phyloP scores from a whole-genome alignment of 1,139 yeast genomes.

The Yamadazyma songkhlaensis region DNA sequence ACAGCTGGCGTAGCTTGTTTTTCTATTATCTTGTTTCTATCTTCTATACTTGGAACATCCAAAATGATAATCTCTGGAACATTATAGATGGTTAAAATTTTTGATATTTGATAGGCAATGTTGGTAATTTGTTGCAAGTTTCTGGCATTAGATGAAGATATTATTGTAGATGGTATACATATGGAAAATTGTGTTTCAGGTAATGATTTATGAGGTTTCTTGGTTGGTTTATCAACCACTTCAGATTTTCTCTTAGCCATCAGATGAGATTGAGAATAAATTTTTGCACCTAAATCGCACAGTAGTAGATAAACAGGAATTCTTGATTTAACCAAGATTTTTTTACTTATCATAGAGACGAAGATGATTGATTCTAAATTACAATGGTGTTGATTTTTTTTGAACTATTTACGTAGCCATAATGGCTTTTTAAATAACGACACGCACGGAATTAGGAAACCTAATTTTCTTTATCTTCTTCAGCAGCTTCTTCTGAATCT shows the following conservation, averaged over 20 bases:
- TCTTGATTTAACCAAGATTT: too few relatives aligned
- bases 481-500: slow-evolving; percentile 34
- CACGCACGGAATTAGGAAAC: too few relatives aligned
- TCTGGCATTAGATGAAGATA: slow-evolving; percentile 50
- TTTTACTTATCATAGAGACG: too few relatives aligned
- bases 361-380: too few relatives aligned
- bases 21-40: slow-evolving; percentile 15
- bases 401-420: slow-evolving; percentile 1
- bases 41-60: slow-evolving; percentile 37
- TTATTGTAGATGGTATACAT: slow-evolving; percentile 65
- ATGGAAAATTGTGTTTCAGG: slow-evolving; percentile 36
- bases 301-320: too few relatives aligned
- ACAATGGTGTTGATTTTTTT: too few relatives aligned
- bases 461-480: slow-evolving; percentile 12
- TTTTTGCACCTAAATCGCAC: neutral
- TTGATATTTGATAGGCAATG: slow-evolving; percentile 75
- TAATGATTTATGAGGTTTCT: slow-evolving; percentile 29
- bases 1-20: slow-evolving; percentile 19
- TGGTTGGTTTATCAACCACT: slow-evolving; percentile 23
- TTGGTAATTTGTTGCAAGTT: slow-evolving; percentile 72
- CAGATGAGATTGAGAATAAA: slow-evolving; percentile 1
- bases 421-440: too few relatives aligned
- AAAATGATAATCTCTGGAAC: slow-evolving; percentile 73
- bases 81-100: slow-evolving; percentile 64
- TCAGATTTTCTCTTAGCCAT: slow-evolving; percentile 33